A percentile compares a stretch with the other conserved stretches of the same genome.
phyloP scores from a whole-genome alignment of 2,329 filamentous ascomycete species.

The Cladosporium sp. region DNA sequence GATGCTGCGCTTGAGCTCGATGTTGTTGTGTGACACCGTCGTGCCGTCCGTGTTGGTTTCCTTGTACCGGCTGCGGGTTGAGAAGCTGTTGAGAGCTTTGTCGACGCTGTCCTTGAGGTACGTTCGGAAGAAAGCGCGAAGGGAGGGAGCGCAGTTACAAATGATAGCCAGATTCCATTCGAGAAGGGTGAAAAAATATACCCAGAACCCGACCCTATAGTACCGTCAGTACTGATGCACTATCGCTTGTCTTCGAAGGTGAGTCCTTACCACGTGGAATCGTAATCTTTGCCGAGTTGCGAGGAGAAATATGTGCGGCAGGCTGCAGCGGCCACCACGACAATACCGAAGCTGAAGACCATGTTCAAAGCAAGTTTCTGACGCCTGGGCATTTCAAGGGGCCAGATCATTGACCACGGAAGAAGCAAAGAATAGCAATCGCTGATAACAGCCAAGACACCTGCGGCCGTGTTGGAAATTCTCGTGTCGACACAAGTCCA shows the following conservation, averaged over 20 bases:
- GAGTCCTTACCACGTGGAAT: constrained; percentile 6
- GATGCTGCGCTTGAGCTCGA: constrained; percentile 5
- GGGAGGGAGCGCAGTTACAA: constrained; percentile 24
- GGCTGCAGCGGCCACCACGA: constrained; percentile 30
- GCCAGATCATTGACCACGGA: constrained; percentile 38
- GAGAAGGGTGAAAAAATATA: constrained; percentile 25
- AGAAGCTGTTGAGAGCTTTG: constrained; percentile 14
- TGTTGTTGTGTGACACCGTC: neutral
- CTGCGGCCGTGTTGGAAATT: constrained; percentile 25
- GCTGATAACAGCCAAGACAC: constrained; percentile 18
- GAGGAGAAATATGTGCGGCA: constrained; percentile 29
- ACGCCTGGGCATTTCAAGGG: constrained; percentile 38
- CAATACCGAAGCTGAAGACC: constrained; percentile 23
- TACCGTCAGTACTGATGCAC: neutral
- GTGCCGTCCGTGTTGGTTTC: constrained; percentile 2
- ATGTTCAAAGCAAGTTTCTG: constrained; percentile 32
- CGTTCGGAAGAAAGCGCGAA: constrained; percentile 19
- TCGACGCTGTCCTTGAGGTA: constrained; percentile 19
- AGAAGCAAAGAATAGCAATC: constrained; percentile 20
- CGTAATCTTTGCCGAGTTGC: constrained; percentile 18
- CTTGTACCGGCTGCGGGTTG: constrained; percentile 10
- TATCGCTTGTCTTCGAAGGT: neutral
- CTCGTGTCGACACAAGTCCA: constrained; percentile 29
- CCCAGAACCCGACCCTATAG: constrained; percentile 25
- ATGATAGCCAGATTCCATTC: constrained; percentile 27